phyloP scores from a whole-genome alignment of 345 rosid genomes.

The Rhizophora mangle region DNA sequence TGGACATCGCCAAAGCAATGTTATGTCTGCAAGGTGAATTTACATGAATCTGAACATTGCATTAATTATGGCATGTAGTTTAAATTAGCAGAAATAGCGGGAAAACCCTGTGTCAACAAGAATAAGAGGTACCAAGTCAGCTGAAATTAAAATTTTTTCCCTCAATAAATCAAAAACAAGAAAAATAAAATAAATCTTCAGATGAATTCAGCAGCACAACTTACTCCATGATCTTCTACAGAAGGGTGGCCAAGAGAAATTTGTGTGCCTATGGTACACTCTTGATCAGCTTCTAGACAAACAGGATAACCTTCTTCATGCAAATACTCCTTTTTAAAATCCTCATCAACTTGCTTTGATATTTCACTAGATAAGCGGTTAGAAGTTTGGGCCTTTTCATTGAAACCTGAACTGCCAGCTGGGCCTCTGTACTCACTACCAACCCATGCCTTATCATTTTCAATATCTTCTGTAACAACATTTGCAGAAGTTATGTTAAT shows the following conservation, averaged over 20 bases:
- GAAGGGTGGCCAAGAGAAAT: slow-evolving; percentile 26
- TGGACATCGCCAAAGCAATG: neutral
- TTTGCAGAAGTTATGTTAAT: slow-evolving; percentile 27
- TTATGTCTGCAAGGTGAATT: neutral
- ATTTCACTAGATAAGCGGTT: slow-evolving; percentile 36
- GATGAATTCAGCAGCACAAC: slow-evolving; percentile 14
- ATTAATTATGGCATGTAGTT: neutral
- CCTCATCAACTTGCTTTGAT: slow-evolving; percentile 19
- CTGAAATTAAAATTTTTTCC: no score
- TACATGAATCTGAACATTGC: neutral
- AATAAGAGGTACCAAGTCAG: no score
- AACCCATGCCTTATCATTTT: slow-evolving; percentile 19
- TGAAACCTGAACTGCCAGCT: slow-evolving; percentile 31
- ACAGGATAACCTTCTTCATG: slow-evolving; percentile 25
- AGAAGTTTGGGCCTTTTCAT: slow-evolving; percentile 31
- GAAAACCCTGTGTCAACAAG: no score
- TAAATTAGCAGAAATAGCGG: neutral
- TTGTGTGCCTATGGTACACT: slow-evolving; percentile 33
- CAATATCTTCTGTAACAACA: slow-evolving; percentile 30
- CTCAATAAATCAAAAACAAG: no score
- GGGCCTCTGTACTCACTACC: slow-evolving; percentile 29
- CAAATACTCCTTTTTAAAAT: slow-evolving; percentile 18
- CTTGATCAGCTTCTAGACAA: slow-evolving; percentile 37
- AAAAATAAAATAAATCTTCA: no score
- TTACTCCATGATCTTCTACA: slow-evolving; percentile 44